Conservation (phyloP, 1,284 basidiomycete species). For the Vanrija sp. region DNA sequence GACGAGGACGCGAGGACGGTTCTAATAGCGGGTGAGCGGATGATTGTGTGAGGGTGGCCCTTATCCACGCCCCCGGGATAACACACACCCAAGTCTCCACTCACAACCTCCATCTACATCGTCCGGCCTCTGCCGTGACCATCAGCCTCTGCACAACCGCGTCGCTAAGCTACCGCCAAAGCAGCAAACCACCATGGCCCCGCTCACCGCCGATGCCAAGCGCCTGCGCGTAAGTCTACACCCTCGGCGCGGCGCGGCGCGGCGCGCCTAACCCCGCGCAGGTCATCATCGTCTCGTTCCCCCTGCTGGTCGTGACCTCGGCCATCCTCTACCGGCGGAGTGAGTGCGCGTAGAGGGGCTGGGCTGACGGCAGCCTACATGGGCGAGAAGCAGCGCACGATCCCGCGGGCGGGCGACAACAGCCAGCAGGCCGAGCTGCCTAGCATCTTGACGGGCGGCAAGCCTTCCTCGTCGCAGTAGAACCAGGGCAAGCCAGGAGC, state of each 20-base stretch:
- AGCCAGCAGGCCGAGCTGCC: conserved; percentile 14
- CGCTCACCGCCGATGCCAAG: conserved; percentile 36
- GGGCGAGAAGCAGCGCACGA: conserved; percentile 42
- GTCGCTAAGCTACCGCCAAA: neutral
- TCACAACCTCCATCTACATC: no score
- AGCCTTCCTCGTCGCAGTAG: conserved; percentile 10
- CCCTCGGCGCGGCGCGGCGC: neutral
- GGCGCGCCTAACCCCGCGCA: conserved; percentile 2
- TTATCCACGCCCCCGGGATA: no score
- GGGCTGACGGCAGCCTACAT: conserved; percentile 27
- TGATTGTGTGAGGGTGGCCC: no score
- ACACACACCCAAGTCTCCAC: no score
- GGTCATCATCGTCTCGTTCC: conserved; percentile 46
- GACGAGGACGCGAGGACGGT: no score
- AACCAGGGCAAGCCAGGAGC: no score
- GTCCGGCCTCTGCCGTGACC: no score
- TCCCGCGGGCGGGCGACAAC: conserved; percentile 18
- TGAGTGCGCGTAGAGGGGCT: conserved; percentile 14
- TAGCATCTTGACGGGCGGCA: conserved; percentile 7
- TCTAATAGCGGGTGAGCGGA: no score
- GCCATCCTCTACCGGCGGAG: conserved; percentile 45
- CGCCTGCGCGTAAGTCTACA: conserved; percentile 30
- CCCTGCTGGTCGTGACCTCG: conserved; percentile 42
- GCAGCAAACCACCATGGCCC: conserved; percentile 18
- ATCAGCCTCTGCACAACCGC: neutral